phyloP scores from a whole-genome alignment of 2,329 filamentous ascomycete species.

The Calonectria pauciramosa region DNA sequence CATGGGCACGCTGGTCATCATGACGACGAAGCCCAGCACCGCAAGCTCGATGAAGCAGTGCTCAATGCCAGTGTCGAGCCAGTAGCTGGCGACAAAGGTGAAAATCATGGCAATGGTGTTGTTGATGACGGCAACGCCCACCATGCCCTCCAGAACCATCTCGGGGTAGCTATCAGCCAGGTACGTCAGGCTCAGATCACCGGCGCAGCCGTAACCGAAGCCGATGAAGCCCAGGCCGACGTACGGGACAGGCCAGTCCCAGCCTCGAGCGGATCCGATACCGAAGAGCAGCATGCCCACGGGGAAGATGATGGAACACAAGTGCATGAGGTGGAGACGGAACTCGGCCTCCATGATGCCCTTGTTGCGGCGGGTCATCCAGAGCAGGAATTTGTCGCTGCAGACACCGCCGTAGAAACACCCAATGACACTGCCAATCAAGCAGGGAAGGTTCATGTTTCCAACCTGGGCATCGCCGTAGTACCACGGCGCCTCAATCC shows the following conservation, averaged over 20 bases:
- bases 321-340: constrained; percentile 64
- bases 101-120: constrained; percentile 68
- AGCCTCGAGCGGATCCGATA: constrained; percentile 63
- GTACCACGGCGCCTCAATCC: constrained; percentile 66
- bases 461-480: constrained; percentile 67
- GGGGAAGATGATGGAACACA: constrained; percentile 64
- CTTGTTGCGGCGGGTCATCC: constrained; percentile 66
- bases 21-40: constrained; percentile 63
- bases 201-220: constrained; percentile 71
- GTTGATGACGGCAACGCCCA: constrained; percentile 69
- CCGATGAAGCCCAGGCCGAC: constrained; percentile 70
- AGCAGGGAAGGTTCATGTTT: constrained; percentile 69
- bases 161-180: constrained; percentile 69
- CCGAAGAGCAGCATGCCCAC: constrained; percentile 67
- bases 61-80: constrained; percentile 61
- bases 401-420: constrained; percentile 71
- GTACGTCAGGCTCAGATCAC: constrained; percentile 68
- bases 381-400: constrained; percentile 68
- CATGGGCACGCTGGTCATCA: constrained; percentile 67
- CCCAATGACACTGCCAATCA: constrained; percentile 68
- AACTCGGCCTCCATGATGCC: constrained; percentile 70
- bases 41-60: constrained; percentile 67
- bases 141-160: constrained; percentile 71
- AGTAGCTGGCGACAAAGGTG: constrained; percentile 64
- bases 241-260: constrained; percentile 67